Conservation (phyloP, 2,329 filamentous ascomycete species). For the Alternaria brassicicola region DNA sequence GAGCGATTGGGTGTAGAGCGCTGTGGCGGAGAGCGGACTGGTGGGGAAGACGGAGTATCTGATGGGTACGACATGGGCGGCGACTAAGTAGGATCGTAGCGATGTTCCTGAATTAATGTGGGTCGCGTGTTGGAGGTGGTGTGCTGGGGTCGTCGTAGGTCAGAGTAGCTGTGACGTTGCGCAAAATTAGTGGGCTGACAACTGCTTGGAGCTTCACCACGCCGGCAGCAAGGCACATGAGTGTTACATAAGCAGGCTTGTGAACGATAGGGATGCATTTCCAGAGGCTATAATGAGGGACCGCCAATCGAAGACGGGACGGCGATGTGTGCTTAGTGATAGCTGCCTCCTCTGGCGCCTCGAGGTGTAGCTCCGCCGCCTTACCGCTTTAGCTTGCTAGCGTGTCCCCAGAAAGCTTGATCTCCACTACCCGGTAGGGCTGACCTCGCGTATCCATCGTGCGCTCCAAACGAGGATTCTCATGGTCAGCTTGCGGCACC, state of each 20-base stretch:
- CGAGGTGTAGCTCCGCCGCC: slow-evolving; percentile 11
- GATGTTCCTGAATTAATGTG: slow-evolving; percentile 28
- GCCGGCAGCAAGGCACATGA: slow-evolving; percentile 1
- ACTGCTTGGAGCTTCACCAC: slow-evolving; percentile 15
- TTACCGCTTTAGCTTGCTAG: slow-evolving; percentile 27
- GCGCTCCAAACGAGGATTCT: background rate
- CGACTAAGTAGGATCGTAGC: slow-evolving; percentile 6
- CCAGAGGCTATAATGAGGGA: background rate
- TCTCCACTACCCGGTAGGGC: slow-evolving; percentile 30
- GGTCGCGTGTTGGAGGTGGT: slow-evolving; percentile 31
- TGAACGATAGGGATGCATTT: background rate
- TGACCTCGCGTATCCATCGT: slow-evolving; percentile 4
- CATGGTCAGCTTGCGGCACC: background rate
- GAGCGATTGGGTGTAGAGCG: slow-evolving; percentile 31
- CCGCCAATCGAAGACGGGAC: background rate
- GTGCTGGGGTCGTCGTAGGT: slow-evolving; percentile 20
- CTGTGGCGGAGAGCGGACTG: slow-evolving; percentile 17
- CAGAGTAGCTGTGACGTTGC: slow-evolving; percentile 35
- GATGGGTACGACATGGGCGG: slow-evolving; percentile 38
- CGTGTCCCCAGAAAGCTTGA: slow-evolving; percentile 38
- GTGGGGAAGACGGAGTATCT: slow-evolving; percentile 23
- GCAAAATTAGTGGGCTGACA: slow-evolving; percentile 35
- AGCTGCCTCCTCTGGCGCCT: slow-evolving; percentile 19
- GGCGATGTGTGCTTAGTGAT: slow-evolving; percentile 15
- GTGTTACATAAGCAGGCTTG: slow-evolving; percentile 13